Evolutionary conservation across 306 rosid species (phyloP), one percentile per base, ranked within the genome.

Genomic region (Senna siamea): DNA sequence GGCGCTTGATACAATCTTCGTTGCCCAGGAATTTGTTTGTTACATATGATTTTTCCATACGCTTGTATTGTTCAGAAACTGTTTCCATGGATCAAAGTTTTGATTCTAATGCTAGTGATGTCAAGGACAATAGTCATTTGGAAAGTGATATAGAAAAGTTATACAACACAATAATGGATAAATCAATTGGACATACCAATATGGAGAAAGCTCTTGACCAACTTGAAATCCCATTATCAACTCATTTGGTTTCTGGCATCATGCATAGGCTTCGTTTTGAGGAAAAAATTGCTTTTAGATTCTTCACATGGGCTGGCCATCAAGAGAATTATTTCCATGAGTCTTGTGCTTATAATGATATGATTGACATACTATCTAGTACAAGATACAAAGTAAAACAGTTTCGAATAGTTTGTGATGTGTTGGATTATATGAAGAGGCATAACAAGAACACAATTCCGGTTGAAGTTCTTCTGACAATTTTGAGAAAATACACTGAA

Each of bases 341-440:
- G 69, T 69, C 82, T 76, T 60, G 65, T 69, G 94, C 81, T 23
- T 93, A 86, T 54, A 89, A 85, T 75, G 96, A 89, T 44, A 87
- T 93, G 98, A 89, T 93, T 57, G 97, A 91, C 46, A 91, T 88
- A 57, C 34, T 93, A 22, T 91, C 98, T 17, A 79, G 92, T 74
- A 89, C 97, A 2, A 88, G 41, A 79, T 85, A 89, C 72, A 91
- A 89, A 78, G 87, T 85, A 9, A 93, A 84, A 82, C 97, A 89
- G 85, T 93, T 93, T 78, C 80, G 97, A 69, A 85, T 93, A 35
- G 92, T 93, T 66, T 91, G 97, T 15, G 96, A 91, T 28, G 15
- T 91, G 28, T 80, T 93, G 84, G 98, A 93, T 52, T 88, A 91
- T 47, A 88, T 89, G 98, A 93, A 91, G 87, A 88, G 97, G 86